Evolutionary conservation across 2,329 filamentous ascomycete species (phyloP), one percentile per base, ranked within the genome.

Genomic region (Botrytis galanthina): DNA sequence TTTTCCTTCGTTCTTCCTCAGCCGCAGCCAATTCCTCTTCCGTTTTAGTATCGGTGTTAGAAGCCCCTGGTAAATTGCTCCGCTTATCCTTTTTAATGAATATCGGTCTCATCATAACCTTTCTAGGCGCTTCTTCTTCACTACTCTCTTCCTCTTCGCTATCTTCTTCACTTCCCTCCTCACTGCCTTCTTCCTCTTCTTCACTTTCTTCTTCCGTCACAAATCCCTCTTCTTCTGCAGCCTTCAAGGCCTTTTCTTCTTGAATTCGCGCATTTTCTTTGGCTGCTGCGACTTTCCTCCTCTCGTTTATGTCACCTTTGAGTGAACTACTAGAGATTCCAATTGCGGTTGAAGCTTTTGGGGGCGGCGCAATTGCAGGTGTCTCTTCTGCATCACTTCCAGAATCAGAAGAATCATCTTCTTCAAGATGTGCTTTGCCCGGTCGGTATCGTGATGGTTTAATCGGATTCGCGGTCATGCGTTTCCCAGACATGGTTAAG

Each of bases 391-490:
- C 86, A 80, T 83, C 84, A 77, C 83, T 83, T 66, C 87, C 86
- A 9, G 84, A 86, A 74, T 87, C 86, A 57, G 87, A 89, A 32
- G 86, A 87, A 20, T 85, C 84, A 26, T 76, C 75, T 51, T 76
- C 78, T 74, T 85, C 87, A 12, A 85, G 87, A 3, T 86, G 84
- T 26, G 91, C 86, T 82, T 98, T 98, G 77, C 96, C 95, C 26
- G 95, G 92, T 74, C 94, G 91, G 80, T 98, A 92, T 73, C 96
- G 92, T 77, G 91, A 89, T 37, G 94, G 93, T 81, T 90, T 91
- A 74, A 91, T 84, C 5, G 93, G 94, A 80, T 98, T 97, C 75
- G 95, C 94, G 76, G 95, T 98, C 93, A 98, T 97, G 80, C 93
- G 92, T 82, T 93, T 94, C 20, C 91, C 89, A 75, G 92, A 91